These are phyloP conservation scores for Phanerochaete sordida DNA, from an alignment of 768 basidiomycete species.

Conservation along the genomic window DNA sequence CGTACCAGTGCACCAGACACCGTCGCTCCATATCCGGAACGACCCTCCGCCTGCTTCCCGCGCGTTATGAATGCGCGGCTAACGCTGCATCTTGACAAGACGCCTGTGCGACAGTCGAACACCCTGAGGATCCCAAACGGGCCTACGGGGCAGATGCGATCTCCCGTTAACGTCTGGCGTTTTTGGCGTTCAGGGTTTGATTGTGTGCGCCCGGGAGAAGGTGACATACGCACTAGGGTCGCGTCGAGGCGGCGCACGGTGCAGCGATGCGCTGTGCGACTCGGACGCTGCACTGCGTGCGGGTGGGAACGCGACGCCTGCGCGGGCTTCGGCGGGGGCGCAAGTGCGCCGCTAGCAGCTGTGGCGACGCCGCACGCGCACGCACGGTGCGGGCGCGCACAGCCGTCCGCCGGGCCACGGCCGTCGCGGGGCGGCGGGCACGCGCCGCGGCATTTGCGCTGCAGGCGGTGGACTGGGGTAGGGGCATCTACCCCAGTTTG, in stretches of 20 bases:
- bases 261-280: background rate
- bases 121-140: conserved; percentile 5
- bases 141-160: conserved; percentile 7
- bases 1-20: background rate
- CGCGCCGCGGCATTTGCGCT: background rate
- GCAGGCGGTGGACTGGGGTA: background rate
- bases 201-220: background rate
- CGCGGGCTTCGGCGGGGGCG: background rate
- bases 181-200: background rate
- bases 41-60: background rate
- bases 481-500: background rate
- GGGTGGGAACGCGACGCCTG: background rate
- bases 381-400: background rate
- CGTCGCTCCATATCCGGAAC: background rate
- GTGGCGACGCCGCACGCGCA: background rate
- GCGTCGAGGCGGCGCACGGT: background rate
- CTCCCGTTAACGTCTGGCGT: background rate
- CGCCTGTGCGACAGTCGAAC: background rate
- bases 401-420: background rate
- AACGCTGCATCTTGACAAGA: background rate
- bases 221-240: background rate
- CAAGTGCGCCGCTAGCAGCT: background rate
- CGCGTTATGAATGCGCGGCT: background rate
- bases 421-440: background rate
- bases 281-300: background rate